Percentiles rank a stretch among this genome's conserved stretches.
Conservation (phyloP, 371 early-diverging fungal species). For the Globomyces sp. region DNA sequence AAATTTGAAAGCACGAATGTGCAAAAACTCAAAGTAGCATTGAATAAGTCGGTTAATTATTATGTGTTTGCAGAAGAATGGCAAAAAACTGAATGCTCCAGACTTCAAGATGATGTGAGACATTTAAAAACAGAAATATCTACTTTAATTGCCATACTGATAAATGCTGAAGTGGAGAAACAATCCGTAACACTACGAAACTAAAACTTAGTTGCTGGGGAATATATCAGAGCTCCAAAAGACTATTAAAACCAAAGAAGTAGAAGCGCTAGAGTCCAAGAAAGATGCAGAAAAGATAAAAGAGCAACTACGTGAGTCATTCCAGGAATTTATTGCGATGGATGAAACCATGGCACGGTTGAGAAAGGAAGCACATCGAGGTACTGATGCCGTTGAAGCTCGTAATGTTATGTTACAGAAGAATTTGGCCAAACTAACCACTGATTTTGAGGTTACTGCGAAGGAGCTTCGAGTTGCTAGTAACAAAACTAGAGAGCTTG, state of each 20-base stretch:
- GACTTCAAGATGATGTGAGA: constrained; percentile 44
- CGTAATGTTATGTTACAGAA: constrained; percentile 48
- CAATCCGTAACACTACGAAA: constrained; percentile 25
- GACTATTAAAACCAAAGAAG: constrained; percentile 27
- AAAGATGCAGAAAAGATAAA: constrained; percentile 32
- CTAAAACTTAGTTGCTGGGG: constrained; percentile 25
- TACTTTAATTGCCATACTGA: constrained; percentile 48
- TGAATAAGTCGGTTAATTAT: constrained; percentile 44
- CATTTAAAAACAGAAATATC: constrained; percentile 48
- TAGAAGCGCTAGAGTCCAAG: constrained; percentile 24
- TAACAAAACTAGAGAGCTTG: constrained; percentile 38
- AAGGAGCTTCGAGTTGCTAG: constrained; percentile 37
- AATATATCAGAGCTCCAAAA: constrained; percentile 34
- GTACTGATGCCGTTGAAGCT: constrained; percentile 37
- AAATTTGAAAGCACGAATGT: constrained; percentile 33
- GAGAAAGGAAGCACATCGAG: constrained; percentile 42
- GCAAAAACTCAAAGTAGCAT: constrained; percentile 38
- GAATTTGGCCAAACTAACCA: constrained; percentile 43
- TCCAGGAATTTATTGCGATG: constrained; percentile 47
- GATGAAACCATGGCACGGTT: constrained; percentile 41
- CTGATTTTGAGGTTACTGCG: constrained; percentile 43
- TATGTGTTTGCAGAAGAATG: constrained; percentile 54
- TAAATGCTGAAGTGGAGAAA: constrained; percentile 50
- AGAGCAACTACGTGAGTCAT: constrained; percentile 40
- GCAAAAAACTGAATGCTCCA: constrained; percentile 43